Percentiles rank a stretch among this genome's conserved stretches.
Evolutionary conservation across 768 basidiomycete genomes (phyloP).

Genomic region (Amanita pallidorosea): DNA sequence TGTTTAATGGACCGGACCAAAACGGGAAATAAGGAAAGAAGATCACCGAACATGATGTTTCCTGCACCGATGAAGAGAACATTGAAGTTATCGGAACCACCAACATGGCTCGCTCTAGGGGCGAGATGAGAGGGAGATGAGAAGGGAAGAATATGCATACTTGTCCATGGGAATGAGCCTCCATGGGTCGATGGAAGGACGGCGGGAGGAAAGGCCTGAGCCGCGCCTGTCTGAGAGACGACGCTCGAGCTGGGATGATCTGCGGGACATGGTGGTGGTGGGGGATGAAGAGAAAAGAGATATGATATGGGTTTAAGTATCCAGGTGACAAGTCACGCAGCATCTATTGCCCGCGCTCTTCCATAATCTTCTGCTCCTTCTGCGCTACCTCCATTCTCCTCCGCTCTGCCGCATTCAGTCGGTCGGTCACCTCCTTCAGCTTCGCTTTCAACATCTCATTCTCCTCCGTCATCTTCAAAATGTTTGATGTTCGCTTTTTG

Average conservation of each 20-base stretch:
- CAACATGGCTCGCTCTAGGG: constrained; percentile 36
- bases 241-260: constrained; percentile 20
- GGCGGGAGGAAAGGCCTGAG: constrained; percentile 48
- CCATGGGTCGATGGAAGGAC: constrained; percentile 69
- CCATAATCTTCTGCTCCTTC: constrained; percentile 22
- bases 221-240: constrained; percentile 34
- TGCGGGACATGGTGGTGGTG: constrained; percentile 9
- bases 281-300: constrained; percentile 4
- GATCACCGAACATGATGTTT: constrained; percentile 92
- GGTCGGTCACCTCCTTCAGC: constrained; percentile 63
- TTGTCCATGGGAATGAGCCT: constrained; percentile 74
- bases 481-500: constrained; percentile 69
- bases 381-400: constrained; percentile 36
- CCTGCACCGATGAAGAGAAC: constrained; percentile 93
- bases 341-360: constrained; percentile 17
- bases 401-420: constrained; percentile 66
- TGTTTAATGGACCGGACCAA: neutral
- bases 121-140: constrained; percentile 3
- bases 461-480: constrained; percentile 67
- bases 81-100: constrained; percentile 73
- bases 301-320: constrained; percentile 4
- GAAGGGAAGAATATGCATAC: constrained; percentile 24
- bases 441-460: constrained; percentile 71
- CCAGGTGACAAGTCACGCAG: constrained; percentile 6
- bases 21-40: neutral